Conservation (phyloP, 805 yeast species). For the Middelhovenomyces tepae region DNA sequence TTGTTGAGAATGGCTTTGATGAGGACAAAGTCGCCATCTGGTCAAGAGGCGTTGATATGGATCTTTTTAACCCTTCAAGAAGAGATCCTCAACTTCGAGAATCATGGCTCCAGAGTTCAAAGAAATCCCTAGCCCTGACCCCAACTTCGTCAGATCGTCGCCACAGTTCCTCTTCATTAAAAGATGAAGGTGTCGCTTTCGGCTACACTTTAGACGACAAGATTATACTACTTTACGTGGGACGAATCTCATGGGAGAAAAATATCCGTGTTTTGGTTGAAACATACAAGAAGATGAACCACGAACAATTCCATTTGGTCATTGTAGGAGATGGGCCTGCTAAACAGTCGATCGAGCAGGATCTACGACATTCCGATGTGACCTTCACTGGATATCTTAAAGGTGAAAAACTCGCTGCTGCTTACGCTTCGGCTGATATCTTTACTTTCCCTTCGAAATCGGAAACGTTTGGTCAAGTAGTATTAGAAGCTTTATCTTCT, state of each 20-base stretch:
- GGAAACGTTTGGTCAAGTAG: constrained; percentile 17
- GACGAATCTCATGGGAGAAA: constrained; percentile 17
- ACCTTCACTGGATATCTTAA: constrained; percentile 15
- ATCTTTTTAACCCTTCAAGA: constrained; percentile 7
- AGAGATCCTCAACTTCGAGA: constrained; percentile 7
- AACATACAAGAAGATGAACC: constrained; percentile 11
- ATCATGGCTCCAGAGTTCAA: constrained; percentile 10
- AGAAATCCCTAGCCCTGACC: constrained; percentile 2
- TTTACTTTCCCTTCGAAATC: constrained; percentile 14
- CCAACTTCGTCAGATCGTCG: constrained; percentile 4
- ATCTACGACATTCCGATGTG: constrained; percentile 9
- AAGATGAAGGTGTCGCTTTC: constrained; percentile 13
- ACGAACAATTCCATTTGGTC: constrained; percentile 11
- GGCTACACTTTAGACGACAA: constrained; percentile 6
- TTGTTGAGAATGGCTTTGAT: constrained; percentile 11
- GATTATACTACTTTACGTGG: constrained; percentile 13
- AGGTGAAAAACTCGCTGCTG: constrained; percentile 13
- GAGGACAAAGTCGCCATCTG: constrained; percentile 11
- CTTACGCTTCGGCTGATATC: constrained; percentile 14
- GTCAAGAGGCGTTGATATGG: constrained; percentile 15
- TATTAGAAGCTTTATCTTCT: constrained; percentile 15
- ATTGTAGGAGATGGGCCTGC: constrained; percentile 17
- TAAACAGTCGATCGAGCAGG: constrained; percentile 7
- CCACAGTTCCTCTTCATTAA: constrained; percentile 6
- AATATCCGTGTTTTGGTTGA: constrained; percentile 13